phyloP scores from a whole-genome alignment of 1,284 basidiomycete genomes.

The Ceratobasidium sp. region DNA sequence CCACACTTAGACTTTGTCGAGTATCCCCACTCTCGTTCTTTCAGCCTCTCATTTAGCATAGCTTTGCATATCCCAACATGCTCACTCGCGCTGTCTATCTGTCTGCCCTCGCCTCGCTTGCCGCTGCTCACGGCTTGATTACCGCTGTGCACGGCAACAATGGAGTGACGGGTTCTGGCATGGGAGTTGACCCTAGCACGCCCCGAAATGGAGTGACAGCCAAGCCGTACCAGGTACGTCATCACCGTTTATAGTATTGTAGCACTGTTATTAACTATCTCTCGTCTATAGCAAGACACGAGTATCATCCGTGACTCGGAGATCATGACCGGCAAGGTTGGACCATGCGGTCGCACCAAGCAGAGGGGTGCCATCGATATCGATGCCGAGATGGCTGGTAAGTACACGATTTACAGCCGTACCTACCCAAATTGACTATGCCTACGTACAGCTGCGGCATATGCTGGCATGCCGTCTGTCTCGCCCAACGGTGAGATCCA shows the following conservation, averaged over 20 bases:
- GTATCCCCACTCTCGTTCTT: not conserved
- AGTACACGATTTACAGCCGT: not conserved
- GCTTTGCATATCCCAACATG: conserved; percentile 13
- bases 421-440: not conserved
- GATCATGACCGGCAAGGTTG: conserved; percentile 50
- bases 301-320: conserved; percentile 52
- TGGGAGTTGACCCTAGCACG: conserved; percentile 53
- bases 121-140: conserved; percentile 51
- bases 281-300: conserved; percentile 50
- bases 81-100: conserved; percentile 40
- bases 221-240: conserved; percentile 50
- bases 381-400: conserved; percentile 50
- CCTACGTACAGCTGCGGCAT: conserved; percentile 3
- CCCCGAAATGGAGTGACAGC: conserved; percentile 52
- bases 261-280: not conserved
- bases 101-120: conserved; percentile 39
- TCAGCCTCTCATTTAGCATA: not conserved
- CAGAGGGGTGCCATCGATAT: conserved; percentile 52
- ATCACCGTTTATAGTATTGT: conserved; percentile 48
- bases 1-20: not conserved
- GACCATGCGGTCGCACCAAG: conserved; percentile 52
- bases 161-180: conserved; percentile 51
- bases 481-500: conserved; percentile 14
- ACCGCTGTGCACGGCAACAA: conserved; percentile 53
- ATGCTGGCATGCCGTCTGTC: conserved; percentile 20